A percentile compares a stretch with the other conserved stretches of the same genome.
Conservation (phyloP, 2,329 filamentous ascomycete genomes). For the Phyllachora maydis region DNA sequence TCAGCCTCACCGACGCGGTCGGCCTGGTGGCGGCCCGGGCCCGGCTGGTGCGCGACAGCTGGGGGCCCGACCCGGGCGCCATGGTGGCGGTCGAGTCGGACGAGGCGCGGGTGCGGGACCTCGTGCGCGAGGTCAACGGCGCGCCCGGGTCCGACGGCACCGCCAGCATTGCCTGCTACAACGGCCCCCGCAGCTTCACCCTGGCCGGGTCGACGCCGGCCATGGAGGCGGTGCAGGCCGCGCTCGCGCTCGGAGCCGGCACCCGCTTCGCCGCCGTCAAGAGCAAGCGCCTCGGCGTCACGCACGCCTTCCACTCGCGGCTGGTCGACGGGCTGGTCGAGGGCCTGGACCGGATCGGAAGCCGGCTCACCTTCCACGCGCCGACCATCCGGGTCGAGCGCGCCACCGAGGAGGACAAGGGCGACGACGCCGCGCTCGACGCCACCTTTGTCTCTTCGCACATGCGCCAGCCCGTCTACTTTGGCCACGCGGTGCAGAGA, state of each 20-base stretch:
- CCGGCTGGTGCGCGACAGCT: slow-evolving; percentile 9
- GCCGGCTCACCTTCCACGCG: neutral
- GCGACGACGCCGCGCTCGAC: neutral
- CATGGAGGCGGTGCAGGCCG: slow-evolving; percentile 12
- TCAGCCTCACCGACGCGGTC: slow-evolving; percentile 12
- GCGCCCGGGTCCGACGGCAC: no score
- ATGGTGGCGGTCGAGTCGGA: slow-evolving; percentile 18
- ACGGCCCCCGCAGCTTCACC: slow-evolving; percentile 18
- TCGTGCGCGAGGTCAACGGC: slow-evolving; percentile 5
- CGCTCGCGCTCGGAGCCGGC: slow-evolving; percentile 3
- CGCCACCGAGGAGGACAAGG: neutral
- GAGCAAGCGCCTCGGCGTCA: slow-evolving; percentile 19
- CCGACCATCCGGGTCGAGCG: slow-evolving; percentile 1
- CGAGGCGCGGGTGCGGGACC: slow-evolving; percentile 5
- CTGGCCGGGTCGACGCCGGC: slow-evolving; percentile 15
- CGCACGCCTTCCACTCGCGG: slow-evolving; percentile 23
- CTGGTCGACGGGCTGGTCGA: slow-evolving; percentile 15
- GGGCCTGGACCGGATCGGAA: slow-evolving; percentile 4
- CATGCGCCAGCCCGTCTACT: slow-evolving; percentile 12
- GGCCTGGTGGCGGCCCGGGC: slow-evolving; percentile 11
- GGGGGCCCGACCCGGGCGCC: slow-evolving; percentile 14
- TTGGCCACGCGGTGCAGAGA: slow-evolving; percentile 10
- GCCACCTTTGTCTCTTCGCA: slow-evolving; percentile 6
- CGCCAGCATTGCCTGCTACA: slow-evolving; percentile 23
- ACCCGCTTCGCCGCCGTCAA: slow-evolving; percentile 2